Percentiles rank a stretch among this genome's conserved stretches.
These are phyloP conservation scores for Tothia fuscella DNA, from an alignment of 2,329 filamentous ascomycete species.

Conservation along the genomic window DNA sequence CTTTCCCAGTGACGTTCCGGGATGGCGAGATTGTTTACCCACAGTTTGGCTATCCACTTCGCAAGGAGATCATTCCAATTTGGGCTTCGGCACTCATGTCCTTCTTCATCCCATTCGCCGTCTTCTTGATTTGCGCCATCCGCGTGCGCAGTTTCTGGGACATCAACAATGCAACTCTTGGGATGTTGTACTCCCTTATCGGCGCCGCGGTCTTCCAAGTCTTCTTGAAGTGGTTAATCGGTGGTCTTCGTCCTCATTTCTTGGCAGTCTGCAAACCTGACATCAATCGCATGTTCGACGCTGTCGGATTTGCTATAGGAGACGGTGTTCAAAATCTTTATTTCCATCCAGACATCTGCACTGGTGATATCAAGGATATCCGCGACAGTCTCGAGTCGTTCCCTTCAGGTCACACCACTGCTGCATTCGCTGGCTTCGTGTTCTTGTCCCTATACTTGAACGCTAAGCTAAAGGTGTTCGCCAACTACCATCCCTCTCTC, in stretches of 20 bases:
- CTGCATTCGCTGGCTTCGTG: slow-evolving; percentile 59
- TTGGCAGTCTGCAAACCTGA: slow-evolving; percentile 51
- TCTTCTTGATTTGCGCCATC: slow-evolving; percentile 56
- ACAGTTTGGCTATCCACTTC: slow-evolving; percentile 57
- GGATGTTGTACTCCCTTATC: slow-evolving; percentile 47
- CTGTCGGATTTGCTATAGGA: slow-evolving; percentile 20
- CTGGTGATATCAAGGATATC: slow-evolving; percentile 41
- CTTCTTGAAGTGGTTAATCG: slow-evolving; percentile 23
- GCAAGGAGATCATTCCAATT: slow-evolving; percentile 59
- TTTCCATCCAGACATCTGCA: slow-evolving; percentile 42
- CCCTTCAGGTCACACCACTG: slow-evolving; percentile 62
- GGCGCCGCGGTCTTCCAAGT: slow-evolving; percentile 19
- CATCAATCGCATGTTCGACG: too few relatives aligned
- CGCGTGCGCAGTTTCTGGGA: slow-evolving; percentile 42
- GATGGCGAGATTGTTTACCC: slow-evolving; percentile 59
- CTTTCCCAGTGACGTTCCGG: slow-evolving; percentile 54
- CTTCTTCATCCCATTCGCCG: slow-evolving; percentile 49
- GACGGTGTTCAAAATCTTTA: neutral
- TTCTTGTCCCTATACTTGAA: slow-evolving; percentile 65
- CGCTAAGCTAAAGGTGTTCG: slow-evolving; percentile 64
- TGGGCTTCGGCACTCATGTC: slow-evolving; percentile 57
- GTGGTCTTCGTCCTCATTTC: slow-evolving; percentile 25
- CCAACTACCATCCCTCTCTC: slow-evolving; percentile 60
- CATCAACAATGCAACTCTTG: slow-evolving; percentile 57
- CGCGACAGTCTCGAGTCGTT: slow-evolving; percentile 60